Evolutionary conservation across 495 filamentous ascomycete genomes (phyloP).

Genomic region (Ascodesmis nigricans): DNA sequence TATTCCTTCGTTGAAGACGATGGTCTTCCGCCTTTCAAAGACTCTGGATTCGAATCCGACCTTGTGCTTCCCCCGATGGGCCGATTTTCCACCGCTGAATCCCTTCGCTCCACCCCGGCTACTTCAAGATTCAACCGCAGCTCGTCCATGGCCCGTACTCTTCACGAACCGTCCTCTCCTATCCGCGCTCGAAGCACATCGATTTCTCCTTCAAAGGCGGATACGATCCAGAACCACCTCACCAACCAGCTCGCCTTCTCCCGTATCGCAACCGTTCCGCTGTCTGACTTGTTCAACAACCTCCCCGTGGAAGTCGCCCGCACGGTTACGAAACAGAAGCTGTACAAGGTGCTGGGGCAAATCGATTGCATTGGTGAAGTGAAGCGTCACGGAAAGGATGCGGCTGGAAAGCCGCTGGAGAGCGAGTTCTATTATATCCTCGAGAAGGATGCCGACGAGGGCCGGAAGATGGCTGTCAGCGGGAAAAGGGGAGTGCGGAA

Average conservation of each 20-base stretch:
- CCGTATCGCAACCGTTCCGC: conserved; percentile 73
- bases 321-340: conserved; percentile 32
- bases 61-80: conserved; percentile 15
- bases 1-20: conserved; percentile 6
- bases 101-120: conserved; percentile 9
- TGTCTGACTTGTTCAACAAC: conserved; percentile 67
- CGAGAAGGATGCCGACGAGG: conserved; percentile 62
- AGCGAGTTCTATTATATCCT: conserved; percentile 96
- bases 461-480: conserved; percentile 59
- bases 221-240: conserved; percentile 49
- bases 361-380: conserved; percentile 71
- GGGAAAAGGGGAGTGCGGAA: conserved; percentile 69
- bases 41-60: conserved; percentile 3
- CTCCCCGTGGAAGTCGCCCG: conserved; percentile 44
- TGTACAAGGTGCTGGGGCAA: conserved; percentile 46
- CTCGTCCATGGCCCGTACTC: conserved; percentile 5
- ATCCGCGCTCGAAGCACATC: conserved; percentile 21
- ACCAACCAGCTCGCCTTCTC: conserved; percentile 94
- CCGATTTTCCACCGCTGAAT: conserved; percentile 16
- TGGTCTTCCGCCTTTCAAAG: not conserved
- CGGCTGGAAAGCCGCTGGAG: conserved; percentile 79
- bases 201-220: conserved; percentile 22
- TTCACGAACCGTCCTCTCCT: conserved; percentile 11
- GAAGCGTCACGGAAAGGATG: conserved; percentile 78
- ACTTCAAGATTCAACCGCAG: conserved; percentile 9